Base-by-base conservation (phyloP, 2,329 filamentous ascomycete genomes). In the Pseudogymnoascus sp. region DNA sequence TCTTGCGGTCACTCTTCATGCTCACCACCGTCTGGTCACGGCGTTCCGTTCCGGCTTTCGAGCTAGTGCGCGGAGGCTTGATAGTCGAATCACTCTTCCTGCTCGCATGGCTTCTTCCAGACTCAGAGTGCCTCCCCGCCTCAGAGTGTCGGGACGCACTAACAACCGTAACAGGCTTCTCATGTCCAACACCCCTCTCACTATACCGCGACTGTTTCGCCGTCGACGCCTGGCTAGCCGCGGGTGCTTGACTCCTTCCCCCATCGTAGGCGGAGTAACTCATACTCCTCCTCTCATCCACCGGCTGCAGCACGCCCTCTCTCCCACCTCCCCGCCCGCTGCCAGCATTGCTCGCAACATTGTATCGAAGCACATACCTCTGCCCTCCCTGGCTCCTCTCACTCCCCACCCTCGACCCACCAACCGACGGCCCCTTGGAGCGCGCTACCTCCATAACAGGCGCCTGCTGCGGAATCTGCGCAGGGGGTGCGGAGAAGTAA, bases 41-140 rank as follows among this genome's bases (percentile, higher is more conserved):
- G 56, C 56, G 31, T 12, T 35, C 35, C 31, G 56, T 23, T 4
- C 31, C 21, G 10, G 18, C 56, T 23, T 60, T 60, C 31, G 56
- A 60, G 56, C 56, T 38, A 16, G 56, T 37, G 6, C 35, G 31
- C 10, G 42, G 5, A 14, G 63, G 60, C 31, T 64, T 64, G 31
- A 64, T 40, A 14, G 63, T 64, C 16, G 61, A 63, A 18, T 47
- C 47, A 16, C 21, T 23, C n/a, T n/a, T 25, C 21, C 33, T 40
- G 16, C 38, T 18, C 11, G 60, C 44, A 2, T 56, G 60, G n/a
- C 59, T 64, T 2, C 61, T 1, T 10, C 61, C 33, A 21, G 14
- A 44, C 5, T 61, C 37, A 6, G 60, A 61, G 23, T 53, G 23
- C 8, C 44, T 8, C 12, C 44, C 44, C 1, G 44, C 12, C 25